Evolutionary conservation across 306 rosid species (phyloP), one percentile per base, ranked within the genome.

Genomic region (Ceratonia siliqua): DNA sequence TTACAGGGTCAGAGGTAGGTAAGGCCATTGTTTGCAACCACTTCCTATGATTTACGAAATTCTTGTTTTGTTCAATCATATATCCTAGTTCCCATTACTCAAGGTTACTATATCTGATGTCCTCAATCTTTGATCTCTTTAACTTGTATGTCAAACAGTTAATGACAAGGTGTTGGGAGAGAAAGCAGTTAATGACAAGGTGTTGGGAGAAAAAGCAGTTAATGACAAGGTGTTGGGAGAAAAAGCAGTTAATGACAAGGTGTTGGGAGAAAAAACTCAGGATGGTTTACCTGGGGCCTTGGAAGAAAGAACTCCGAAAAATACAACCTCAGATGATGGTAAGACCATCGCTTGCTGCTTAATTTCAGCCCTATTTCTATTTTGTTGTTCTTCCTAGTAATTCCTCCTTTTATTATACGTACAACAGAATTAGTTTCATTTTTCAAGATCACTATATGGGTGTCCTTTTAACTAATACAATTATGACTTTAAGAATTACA

Each of bases 1-100:
- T 36, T 24, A 36, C 75, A 70, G 64, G 38, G 9, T 36, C 52
- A 53, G 62, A 70, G 36, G 75, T 54, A 7, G 75, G 75, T 70
- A 54, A 70, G 75, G 52, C n/a, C 52, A 20, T 35, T 18, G 21
- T 20, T 12, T 22, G 62, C 21, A 24, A 14, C 41, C 8, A 18
- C 4, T 62, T 62, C 22, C 12, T 63, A 43, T 11, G 11, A 12
- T 38, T 5, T 20, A 38, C 43, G 9, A 5, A 28, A 38, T 22
- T 62, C 11, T 25, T 38, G 28, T 13, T 62, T 62, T 39, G 21
- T 49, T 25, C 56, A 67, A 46, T 67, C 3, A 48, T 18, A 17
- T 68, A 5, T 46, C 5, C 20, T 48, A 28, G 6, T 9, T 30
- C 59, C 4, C 7, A n/a, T 30, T 41, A 6, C 33, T 18, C 27